These are phyloP conservation scores for Blastocystis sp. DNA, from an alignment of 352 stramenopile species.

Conservation along the genomic window DNA sequence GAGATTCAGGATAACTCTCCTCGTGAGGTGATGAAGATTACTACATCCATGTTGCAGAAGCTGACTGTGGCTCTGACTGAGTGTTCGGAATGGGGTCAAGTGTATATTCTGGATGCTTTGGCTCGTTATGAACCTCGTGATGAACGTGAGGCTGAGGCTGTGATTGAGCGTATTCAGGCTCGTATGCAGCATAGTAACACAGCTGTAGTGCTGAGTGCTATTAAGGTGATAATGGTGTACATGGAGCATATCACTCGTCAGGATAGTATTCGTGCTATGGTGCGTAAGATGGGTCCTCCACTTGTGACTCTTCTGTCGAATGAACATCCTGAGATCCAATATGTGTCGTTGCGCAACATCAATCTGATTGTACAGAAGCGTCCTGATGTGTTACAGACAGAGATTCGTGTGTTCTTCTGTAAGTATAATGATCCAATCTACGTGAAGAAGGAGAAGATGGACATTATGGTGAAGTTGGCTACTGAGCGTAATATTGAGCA, in stretches of 20 bases:
- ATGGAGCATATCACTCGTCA: conserved; percentile 84
- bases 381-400: conserved; percentile 85
- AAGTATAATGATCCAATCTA: no score
- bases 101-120: conserved; percentile 91
- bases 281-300: conserved; percentile 88
- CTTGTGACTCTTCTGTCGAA: conserved; percentile 93
- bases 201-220: conserved; percentile 90
- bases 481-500: conserved; percentile 96
- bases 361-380: conserved; percentile 97
- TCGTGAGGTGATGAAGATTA: conserved; percentile 88
- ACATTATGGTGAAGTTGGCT: conserved; percentile 97
- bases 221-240: conserved; percentile 87
- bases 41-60: conserved; percentile 90
- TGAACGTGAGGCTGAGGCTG: conserved; percentile 88
- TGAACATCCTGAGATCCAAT: conserved; percentile 94
- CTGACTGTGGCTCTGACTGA: conserved; percentile 93
- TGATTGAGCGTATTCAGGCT: conserved; percentile 96
- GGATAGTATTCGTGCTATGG: conserved; percentile 81
- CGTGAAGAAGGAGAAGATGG: conserved; percentile 97
- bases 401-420: no score
- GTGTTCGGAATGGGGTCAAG: no score
- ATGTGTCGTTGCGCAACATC: conserved; percentile 96
- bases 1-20: conserved; percentile 93
- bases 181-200: conserved; percentile 93
- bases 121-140: conserved; percentile 83